A percentile compares a stretch with the other conserved stretches of the same genome.
Conservation (phyloP, 2,329 filamentous ascomycete species). For the Nemania sp. region DNA sequence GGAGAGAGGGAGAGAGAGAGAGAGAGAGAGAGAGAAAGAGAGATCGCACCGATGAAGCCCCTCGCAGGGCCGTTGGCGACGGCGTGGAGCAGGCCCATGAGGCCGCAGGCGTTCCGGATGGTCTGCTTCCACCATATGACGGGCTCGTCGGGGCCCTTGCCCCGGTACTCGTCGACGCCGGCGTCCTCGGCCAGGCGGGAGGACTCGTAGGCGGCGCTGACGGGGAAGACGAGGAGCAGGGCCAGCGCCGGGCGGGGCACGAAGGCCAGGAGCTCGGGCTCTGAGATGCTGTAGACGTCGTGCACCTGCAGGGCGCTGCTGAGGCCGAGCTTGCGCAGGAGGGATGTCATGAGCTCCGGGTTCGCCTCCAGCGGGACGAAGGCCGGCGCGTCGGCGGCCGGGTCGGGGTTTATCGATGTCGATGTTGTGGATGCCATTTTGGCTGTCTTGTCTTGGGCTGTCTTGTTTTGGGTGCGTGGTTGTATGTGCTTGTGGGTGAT, state of each 20-base stretch:
- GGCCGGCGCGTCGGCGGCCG: conserved; percentile 44
- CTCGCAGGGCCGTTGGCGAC: conserved; percentile 76
- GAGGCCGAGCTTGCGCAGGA: conserved; percentile 83
- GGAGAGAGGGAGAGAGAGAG: background rate
- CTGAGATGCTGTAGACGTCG: conserved; percentile 90
- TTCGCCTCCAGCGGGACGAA: conserved; percentile 73
- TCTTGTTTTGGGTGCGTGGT: background rate
- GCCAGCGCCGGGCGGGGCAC: conserved; percentile 87
- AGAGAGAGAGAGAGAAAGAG: background rate
- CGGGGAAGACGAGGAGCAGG: conserved; percentile 89
- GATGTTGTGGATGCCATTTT: conserved; percentile 10
- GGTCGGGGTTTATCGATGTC: conserved; percentile 44
- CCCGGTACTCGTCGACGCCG: conserved; percentile 64
- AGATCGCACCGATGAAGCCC: conserved; percentile 58
- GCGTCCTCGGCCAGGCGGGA: conserved; percentile 76
- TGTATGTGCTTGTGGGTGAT: too few species aligned
- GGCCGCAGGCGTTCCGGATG: conserved; percentile 88
- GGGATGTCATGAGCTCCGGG: conserved; percentile 82
- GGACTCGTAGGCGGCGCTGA: conserved; percentile 77
- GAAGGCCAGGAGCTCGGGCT: conserved; percentile 81
- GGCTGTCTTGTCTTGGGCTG: too few species aligned
- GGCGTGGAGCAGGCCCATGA: conserved; percentile 86
- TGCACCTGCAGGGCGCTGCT: conserved; percentile 77
- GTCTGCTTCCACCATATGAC: conserved; percentile 96
- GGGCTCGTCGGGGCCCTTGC: conserved; percentile 70